These are phyloP conservation scores for Brettanomyces custersianus DNA, from an alignment of 805 yeast species.

Conservation along the genomic window DNA sequence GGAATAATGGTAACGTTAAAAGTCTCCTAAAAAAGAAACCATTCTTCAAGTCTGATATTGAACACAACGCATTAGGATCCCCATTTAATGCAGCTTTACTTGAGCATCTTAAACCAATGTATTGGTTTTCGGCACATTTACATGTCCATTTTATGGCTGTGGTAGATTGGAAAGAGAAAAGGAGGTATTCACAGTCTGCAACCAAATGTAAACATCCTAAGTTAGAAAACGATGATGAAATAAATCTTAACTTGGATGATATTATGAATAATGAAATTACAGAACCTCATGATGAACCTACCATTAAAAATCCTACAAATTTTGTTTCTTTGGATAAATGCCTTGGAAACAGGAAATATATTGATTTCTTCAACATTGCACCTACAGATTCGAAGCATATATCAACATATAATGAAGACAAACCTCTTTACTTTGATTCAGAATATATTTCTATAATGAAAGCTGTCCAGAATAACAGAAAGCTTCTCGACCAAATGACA, in stretches of 20 bases:
- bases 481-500: constrained; percentile 6
- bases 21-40: constrained; percentile 51
- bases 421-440: constrained; percentile 25
- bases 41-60: constrained; percentile 57
- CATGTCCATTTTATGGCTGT: constrained; percentile 66
- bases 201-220: too few species aligned
- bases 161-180: constrained; percentile 22
- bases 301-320: constrained; percentile 12
- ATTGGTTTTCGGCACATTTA: constrained; percentile 88
- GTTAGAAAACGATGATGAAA: constrained; percentile 23
- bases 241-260: constrained; percentile 23
- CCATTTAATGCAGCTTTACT: constrained; percentile 55
- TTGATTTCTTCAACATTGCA: constrained; percentile 43
- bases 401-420: constrained; percentile 10
- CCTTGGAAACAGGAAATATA: constrained; percentile 49
- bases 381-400: constrained; percentile 16
- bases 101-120: constrained; percentile 43
- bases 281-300: neutral
- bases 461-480: constrained; percentile 12
- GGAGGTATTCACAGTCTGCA: constrained; percentile 5
- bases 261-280: constrained; percentile 3
- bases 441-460: constrained; percentile 23
- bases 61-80: constrained; percentile 56
- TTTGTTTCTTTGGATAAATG: constrained; percentile 86
- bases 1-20: constrained; percentile 48